Evolutionary conservation across 305 asterid species (phyloP).

Genomic region (Nicotiana rustica): DNA sequence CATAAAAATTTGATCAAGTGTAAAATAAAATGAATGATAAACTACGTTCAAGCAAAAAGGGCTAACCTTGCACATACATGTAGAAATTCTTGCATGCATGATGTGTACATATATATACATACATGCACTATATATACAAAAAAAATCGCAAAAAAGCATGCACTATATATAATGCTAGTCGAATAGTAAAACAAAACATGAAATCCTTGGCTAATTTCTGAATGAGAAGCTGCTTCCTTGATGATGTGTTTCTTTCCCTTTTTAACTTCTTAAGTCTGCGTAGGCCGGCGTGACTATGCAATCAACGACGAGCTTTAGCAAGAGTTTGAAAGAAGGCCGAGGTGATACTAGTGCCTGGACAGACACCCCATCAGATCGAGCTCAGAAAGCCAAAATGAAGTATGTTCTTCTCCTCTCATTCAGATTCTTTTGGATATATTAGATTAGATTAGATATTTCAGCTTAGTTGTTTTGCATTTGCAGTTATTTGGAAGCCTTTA

Average conservation of each 20-base stretch:
- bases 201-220: neutral
- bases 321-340: conserved; percentile 84
- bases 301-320: conserved; percentile 68
- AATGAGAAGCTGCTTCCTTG: neutral
- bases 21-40: too few relatives aligned
- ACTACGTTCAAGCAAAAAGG: too few relatives aligned
- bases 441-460: conserved; percentile 31
- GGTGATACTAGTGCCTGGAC: conserved; percentile 98
- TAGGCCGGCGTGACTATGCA: conserved; percentile 87
- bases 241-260: conserved; percentile 1
- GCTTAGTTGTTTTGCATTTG: neutral
- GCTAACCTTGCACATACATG: neutral
- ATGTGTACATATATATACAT: neutral
- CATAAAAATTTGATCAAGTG: too few relatives aligned
- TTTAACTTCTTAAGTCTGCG: conserved; percentile 23
- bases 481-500: conserved; percentile 93
- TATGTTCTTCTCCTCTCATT: conserved; percentile 34
- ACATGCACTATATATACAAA: neutral
- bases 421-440: neutral
- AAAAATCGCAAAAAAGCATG: too few relatives aligned
- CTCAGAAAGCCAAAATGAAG: conserved; percentile 92
- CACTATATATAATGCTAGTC: neutral
- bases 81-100: neutral
- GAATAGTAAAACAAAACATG: neutral
- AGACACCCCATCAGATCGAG: conserved; percentile 85